These are phyloP conservation scores for Acorus gramineus DNA, from an alignment of 106 monocot genomes.

Conservation along the genomic window DNA sequence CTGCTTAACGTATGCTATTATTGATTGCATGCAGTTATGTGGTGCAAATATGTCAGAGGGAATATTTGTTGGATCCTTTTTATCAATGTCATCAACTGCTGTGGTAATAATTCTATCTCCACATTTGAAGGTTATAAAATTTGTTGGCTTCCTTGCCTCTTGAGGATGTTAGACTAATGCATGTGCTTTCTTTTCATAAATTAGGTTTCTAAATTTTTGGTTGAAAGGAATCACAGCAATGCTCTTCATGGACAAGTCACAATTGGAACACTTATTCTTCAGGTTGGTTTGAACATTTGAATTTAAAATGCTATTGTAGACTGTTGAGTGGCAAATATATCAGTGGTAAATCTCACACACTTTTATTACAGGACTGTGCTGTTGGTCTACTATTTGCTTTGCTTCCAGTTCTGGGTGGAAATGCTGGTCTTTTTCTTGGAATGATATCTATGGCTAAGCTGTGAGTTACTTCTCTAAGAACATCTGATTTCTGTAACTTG, in stretches of 20 bases:
- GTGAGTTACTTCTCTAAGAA: constrained; percentile 26
- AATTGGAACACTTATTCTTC: constrained; percentile 96
- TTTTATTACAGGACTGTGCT: constrained; percentile 87
- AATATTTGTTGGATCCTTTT: constrained; percentile 83
- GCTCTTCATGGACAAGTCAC: constrained; percentile 88
- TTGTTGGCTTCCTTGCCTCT: not conserved
- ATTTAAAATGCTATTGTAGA: not conserved
- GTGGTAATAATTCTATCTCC: constrained; percentile 45
- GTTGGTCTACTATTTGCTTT: constrained; percentile 96
- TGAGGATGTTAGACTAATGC: not conserved
- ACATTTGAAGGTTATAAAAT: not conserved
- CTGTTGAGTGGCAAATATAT: too few species aligned
- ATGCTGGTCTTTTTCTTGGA: constrained; percentile 63
- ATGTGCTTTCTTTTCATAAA: not conserved
- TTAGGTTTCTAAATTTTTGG: constrained; percentile 93
- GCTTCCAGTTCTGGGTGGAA: constrained; percentile 87
- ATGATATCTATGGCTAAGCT: constrained; percentile 83
- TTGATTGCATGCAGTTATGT: constrained; percentile 51
- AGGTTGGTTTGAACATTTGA: constrained; percentile 41
- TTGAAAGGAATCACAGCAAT: constrained; percentile 66
- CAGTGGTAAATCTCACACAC: too few species aligned
- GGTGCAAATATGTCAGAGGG: constrained; percentile 89
- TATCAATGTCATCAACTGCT: constrained; percentile 99
- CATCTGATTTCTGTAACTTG: too few species aligned
- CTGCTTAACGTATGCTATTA: not conserved